Evolutionary conservation across 148 eudicot genomes (phyloP).

Genomic region (Silene uniflora): DNA sequence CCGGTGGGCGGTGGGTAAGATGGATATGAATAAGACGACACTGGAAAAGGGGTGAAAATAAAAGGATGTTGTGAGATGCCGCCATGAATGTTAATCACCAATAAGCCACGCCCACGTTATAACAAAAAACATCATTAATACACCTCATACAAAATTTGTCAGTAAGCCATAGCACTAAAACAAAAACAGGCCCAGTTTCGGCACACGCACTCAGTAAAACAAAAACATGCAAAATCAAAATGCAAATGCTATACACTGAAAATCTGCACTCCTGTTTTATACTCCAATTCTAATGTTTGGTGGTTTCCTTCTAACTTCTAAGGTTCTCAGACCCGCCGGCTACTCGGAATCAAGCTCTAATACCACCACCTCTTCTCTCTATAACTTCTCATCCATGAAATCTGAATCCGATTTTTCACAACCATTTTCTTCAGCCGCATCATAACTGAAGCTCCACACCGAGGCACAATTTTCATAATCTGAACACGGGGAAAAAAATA

Average conservation of each 20-base stretch:
- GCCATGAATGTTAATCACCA: no score
- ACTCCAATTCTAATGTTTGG: neutral
- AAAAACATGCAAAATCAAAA: no score
- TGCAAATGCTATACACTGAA: constrained; percentile 9
- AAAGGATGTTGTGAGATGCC: no score
- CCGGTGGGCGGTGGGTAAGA: no score
- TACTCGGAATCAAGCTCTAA: neutral
- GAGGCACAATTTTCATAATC: constrained; percentile 80
- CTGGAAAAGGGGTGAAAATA: no score
- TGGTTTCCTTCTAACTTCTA: neutral
- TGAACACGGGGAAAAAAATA: constrained; percentile 17
- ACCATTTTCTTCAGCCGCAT: constrained; percentile 36
- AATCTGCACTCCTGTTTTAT: neutral
- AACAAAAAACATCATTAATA: no score
- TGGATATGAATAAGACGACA: no score
- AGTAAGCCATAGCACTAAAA: no score
- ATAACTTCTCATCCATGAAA: constrained; percentile 21
- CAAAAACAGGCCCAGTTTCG: no score
- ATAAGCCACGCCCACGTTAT: no score
- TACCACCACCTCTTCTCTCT: neutral
- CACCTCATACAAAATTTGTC: no score
- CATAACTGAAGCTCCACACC: constrained; percentile 60
- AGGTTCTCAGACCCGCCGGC: neutral
- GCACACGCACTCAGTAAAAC: no score
- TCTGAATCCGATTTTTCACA: constrained; percentile 31